Conservation (phyloP, 2,329 filamentous ascomycete species). For the Curvularia lunata region DNA sequence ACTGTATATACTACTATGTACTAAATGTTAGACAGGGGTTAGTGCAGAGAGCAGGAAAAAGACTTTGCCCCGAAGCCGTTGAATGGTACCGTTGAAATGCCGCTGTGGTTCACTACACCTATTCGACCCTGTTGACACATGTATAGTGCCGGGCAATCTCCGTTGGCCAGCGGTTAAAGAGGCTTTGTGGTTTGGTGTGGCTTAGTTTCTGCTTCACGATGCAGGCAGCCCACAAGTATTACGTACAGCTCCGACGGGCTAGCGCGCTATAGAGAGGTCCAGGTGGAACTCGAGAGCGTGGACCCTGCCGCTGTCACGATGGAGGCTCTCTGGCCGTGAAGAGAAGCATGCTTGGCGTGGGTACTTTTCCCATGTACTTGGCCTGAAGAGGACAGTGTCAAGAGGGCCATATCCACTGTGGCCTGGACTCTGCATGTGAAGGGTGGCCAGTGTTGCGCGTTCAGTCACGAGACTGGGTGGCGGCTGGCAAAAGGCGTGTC, state of each 20-base stretch:
- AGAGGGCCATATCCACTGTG: slow-evolving; percentile 9
- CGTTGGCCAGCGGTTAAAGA: slow-evolving; percentile 23
- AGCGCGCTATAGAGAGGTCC: slow-evolving; percentile 22
- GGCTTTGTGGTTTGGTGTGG: slow-evolving; percentile 14
- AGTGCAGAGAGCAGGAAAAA: background rate
- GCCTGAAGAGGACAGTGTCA: slow-evolving; percentile 20
- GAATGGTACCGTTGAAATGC: slow-evolving; percentile 8
- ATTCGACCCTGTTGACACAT: slow-evolving; percentile 5
- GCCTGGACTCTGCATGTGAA: slow-evolving; percentile 20
- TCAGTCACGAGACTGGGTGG: slow-evolving; percentile 6
- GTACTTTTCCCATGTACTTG: slow-evolving; percentile 14
- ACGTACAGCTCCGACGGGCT: slow-evolving; percentile 27
- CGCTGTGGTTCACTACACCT: slow-evolving; percentile 2
- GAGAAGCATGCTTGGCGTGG: slow-evolving; percentile 13
- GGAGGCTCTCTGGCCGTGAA: slow-evolving; percentile 5
- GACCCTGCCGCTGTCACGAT: slow-evolving; percentile 12
- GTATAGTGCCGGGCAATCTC: slow-evolving; percentile 23
- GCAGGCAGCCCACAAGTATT: slow-evolving; percentile 24
- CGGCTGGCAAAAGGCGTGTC: background rate
- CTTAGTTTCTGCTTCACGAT: slow-evolving; percentile 24
- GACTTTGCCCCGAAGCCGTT: background rate
- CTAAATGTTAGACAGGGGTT: background rate
- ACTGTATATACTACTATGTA: too few species aligned
- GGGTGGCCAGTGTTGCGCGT: slow-evolving; percentile 4
- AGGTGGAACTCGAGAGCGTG: slow-evolving; percentile 17